These are phyloP conservation scores for Alternaria arbusti DNA, from an alignment of 2,329 filamentous ascomycete species.

Conservation along the genomic window DNA sequence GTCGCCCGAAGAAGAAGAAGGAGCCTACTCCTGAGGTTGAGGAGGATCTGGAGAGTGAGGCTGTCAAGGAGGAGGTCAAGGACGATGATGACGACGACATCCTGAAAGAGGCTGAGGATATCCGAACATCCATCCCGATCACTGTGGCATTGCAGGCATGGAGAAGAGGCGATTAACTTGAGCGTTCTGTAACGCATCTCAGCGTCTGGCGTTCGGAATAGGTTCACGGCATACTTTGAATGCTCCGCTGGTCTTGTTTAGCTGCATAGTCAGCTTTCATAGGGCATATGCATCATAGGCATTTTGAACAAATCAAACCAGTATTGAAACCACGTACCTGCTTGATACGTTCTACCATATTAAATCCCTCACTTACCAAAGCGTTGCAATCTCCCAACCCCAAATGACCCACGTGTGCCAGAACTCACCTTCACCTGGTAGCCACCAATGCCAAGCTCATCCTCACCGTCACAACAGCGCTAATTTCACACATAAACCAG, in stretches of 20 bases:
- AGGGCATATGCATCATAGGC: fast-evolving
- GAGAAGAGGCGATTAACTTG: background rate
- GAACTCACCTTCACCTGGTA: background rate
- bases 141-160: background rate
- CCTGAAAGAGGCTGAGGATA: background rate
- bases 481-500: background rate
- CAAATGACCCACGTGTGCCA: background rate
- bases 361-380: background rate
- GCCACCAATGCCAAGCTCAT: background rate
- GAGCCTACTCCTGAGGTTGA: background rate
- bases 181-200: background rate
- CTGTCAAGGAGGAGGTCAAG: conserved; percentile 3
- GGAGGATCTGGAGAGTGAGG: background rate
- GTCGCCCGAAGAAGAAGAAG: conserved; percentile 2
- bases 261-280: no score
- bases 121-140: background rate
- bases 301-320: background rate
- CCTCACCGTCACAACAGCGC: background rate
- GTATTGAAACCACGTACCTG: background rate
- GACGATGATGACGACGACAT: background rate
- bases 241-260: background rate
- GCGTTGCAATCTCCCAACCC: background rate
- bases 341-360: background rate
- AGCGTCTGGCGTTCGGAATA: background rate
- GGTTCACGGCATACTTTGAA: background rate